phyloP scores from a whole-genome alignment of 495 filamentous ascomycete species.

The Lepraria neglecta region DNA sequence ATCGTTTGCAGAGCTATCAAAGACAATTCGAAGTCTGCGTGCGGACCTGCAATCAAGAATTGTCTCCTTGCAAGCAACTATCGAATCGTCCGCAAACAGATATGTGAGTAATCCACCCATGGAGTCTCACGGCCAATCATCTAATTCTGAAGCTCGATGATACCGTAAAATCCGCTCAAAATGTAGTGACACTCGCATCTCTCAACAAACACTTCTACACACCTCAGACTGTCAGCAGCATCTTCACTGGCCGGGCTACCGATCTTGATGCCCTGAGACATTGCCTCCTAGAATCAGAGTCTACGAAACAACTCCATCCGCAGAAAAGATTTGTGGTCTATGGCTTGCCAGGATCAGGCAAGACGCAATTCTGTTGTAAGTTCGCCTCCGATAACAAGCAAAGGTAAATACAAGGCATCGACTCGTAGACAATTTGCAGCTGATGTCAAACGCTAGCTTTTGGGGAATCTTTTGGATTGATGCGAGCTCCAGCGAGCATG shows the following conservation, averaged over 20 bases:
- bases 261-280: slow-evolving; percentile 17
- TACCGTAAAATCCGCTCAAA: slow-evolving; percentile 12
- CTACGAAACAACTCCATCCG: neutral
- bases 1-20: slow-evolving; percentile 6
- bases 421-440: slow-evolving; percentile 21
- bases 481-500: slow-evolving; percentile 28
- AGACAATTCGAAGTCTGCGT: neutral
- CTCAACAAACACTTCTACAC: slow-evolving; percentile 17
- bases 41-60: neutral
- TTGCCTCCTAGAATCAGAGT: neutral
- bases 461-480: slow-evolving; percentile 34
- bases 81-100: neutral
- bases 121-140: neutral
- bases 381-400: slow-evolving; percentile 33
- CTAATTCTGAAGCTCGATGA: slow-evolving; percentile 6
- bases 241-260: slow-evolving; percentile 23
- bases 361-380: slow-evolving; percentile 37
- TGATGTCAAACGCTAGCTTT: slow-evolving; percentile 27
- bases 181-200: slow-evolving; percentile 2
- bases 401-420: slow-evolving; percentile 17
- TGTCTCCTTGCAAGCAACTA: neutral
- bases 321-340: slow-evolving; percentile 34
- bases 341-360: slow-evolving; percentile 36
- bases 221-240: slow-evolving; percentile 20
- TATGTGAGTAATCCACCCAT: neutral